Evolutionary conservation across 345 rosid species (phyloP).

Genomic region (Arabis hirsuta): DNA sequence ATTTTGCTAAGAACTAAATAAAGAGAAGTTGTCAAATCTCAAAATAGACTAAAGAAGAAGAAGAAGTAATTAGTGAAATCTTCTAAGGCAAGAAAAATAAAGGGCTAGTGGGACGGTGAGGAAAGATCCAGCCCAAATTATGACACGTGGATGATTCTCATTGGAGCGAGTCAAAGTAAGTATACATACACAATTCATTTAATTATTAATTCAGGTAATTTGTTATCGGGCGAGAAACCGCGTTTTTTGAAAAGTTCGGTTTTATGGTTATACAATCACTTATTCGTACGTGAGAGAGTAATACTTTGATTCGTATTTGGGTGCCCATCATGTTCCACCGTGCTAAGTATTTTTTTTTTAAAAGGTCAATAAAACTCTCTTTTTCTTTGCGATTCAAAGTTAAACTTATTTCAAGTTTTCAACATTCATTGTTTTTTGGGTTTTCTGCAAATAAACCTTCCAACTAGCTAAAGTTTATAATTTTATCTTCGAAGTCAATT

Average conservation of each 20-base stretch:
- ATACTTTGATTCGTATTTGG: slow-evolving; percentile 33
- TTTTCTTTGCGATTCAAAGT: too few relatives aligned
- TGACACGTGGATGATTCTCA: slow-evolving; percentile 33
- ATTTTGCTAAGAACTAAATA: too few relatives aligned
- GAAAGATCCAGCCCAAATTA: slow-evolving; percentile 14
- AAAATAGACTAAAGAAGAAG: slow-evolving; percentile 1
- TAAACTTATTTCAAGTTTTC: too few relatives aligned
- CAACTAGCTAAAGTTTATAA: too few relatives aligned
- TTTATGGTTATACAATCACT: slow-evolving; percentile 27
- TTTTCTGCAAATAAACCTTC: too few relatives aligned
- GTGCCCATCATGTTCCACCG: slow-evolving; percentile 32
- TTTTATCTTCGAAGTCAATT: too few relatives aligned
- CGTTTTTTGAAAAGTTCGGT: slow-evolving; percentile 55
- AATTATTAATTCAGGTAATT: slow-evolving; percentile 22
- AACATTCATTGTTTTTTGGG: too few relatives aligned
- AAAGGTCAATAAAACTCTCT: too few relatives aligned
- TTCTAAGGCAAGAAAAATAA: slow-evolving; percentile 46
- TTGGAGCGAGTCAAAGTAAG: slow-evolving; percentile 23
- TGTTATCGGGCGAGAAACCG: slow-evolving; percentile 51
- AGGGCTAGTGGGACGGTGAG: slow-evolving; percentile 28
- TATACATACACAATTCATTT: neutral
- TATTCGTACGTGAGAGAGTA: neutral
- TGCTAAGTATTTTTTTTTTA: neutral
- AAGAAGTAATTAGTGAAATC: slow-evolving; percentile 46
- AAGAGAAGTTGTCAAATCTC: slow-evolving; percentile 26